Conservation (phyloP, 768 basidiomycete species). For the Mycena pura region DNA sequence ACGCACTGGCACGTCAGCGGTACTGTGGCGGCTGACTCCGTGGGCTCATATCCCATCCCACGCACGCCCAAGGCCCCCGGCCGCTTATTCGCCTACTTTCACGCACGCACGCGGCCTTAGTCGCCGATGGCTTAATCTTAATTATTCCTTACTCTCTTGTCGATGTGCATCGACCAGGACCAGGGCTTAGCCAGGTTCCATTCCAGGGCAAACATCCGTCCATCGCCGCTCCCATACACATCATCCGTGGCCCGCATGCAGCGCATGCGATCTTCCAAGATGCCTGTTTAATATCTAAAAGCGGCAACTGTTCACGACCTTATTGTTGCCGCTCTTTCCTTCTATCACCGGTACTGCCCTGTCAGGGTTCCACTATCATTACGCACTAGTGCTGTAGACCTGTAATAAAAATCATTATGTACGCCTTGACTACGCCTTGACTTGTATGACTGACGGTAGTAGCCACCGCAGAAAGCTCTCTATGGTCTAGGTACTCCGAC, state of each 20-base stretch:
- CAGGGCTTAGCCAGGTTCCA: no score
- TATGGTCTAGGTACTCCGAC: neutral
- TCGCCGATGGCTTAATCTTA: no score
- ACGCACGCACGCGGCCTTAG: neutral
- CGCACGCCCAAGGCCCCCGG: neutral
- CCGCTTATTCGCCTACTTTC: conserved; percentile 17
- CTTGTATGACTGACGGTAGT: no score
- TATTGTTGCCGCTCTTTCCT: neutral
- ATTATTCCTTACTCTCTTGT: no score
- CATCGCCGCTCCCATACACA: no score
- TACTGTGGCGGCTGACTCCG: conserved; percentile 14
- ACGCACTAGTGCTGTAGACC: no score
- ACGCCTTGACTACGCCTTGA: no score
- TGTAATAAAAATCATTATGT: no score
- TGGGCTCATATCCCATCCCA: conserved; percentile 19
- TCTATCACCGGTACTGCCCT: neutral
- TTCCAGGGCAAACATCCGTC: no score
- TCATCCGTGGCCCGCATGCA: neutral
- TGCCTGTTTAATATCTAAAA: neutral
- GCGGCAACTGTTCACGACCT: neutral
- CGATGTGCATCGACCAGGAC: no score
- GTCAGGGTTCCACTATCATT: neutral
- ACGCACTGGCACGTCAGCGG: neutral
- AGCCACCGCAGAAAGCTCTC: neutral
- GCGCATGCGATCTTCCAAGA: neutral